Base-by-base conservation (phyloP, 208 protist species). In the Tritrichomonas foetus region DNA sequence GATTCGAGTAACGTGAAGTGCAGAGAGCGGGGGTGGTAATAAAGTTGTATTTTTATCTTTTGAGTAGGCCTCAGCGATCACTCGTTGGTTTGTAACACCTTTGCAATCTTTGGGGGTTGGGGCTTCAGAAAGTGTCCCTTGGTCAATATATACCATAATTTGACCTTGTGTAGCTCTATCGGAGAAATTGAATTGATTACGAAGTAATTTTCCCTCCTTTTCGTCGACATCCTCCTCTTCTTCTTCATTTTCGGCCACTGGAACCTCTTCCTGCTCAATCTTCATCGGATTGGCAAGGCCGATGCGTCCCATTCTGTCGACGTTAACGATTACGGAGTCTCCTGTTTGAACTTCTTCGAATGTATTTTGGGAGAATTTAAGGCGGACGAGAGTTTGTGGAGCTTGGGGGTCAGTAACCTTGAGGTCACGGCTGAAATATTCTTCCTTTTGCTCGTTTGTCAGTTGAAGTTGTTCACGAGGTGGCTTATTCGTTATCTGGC, bases 141-240 rank as follows among this genome's bases (percentile, higher is more conserved):
- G 41, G 36, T 89, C 78, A 33, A 89, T 89, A 39, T 89, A 89
- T 22, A 33, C 78, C 33, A 57, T 57, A 57, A 57, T 47, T 14
- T 53, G 14, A 14, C 47, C 47, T 57, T 89, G 78, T 57, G 78
- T 89, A 33, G 78, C 78, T 22, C 78, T 41, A 0, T 89, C 78
- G 13, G 78, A 57, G 47, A 57, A 89, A 47, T 89, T 89, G 78
- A 89, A 89, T 30, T 89, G 78, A n/a, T 89, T 89, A 30, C 78
- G 78, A 57, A 89, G 78, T 13, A 89, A 25, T 47, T 89, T 89
- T 16, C 22, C 27, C 20, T 11, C 25, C 47, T 89, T 27, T 33
- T 89, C 47, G 13, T 20, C 20, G 5, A 57, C 39, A 5, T 57
- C 78, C 30, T 53, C 41, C 3, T 89, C 78, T 89, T 89, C 78